A percentile compares a stretch with the other conserved stretches of the same genome.
Evolutionary conservation across 805 yeast species (phyloP).

Genomic region (Saturnispora dispora): DNA sequence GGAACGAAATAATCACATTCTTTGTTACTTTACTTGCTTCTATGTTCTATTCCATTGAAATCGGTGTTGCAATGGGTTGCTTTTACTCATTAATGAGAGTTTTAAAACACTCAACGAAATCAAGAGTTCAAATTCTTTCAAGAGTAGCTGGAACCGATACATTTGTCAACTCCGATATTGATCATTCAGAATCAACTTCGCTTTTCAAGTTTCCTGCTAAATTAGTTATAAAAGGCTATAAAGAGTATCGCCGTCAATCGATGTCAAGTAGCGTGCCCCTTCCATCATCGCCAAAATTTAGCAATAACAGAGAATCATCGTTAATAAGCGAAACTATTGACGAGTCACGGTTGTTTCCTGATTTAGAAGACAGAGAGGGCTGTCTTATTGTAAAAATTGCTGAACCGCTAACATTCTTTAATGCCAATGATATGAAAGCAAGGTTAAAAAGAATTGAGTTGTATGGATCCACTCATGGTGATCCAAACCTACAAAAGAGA

Average conservation of each 20-base stretch:
- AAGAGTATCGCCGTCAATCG: constrained; percentile 19
- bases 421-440: constrained; percentile 64
- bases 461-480: constrained; percentile 65
- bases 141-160: constrained; percentile 51
- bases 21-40: constrained; percentile 56
- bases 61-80: constrained; percentile 84
- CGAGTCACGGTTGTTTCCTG: constrained; percentile 11
- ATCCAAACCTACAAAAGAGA: constrained; percentile 45
- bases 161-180: constrained; percentile 65
- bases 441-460: constrained; percentile 62
- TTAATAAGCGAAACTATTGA: background rate
- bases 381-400: constrained; percentile 74
- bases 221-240: constrained; percentile 21
- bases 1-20: constrained; percentile 64
- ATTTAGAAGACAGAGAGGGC: constrained; percentile 48
- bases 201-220: constrained; percentile 12
- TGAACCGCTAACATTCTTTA: constrained; percentile 84
- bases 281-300: background rate
- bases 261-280: constrained; percentile 2
- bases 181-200: constrained; percentile 14
- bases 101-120: constrained; percentile 67
- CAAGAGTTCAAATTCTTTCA: constrained; percentile 78
- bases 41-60: constrained; percentile 69
- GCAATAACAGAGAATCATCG: background rate
- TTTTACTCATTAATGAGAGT: constrained; percentile 73